These are phyloP conservation scores for Metschnikowia orientalis DNA, from an alignment of 805 yeast genomes.

Conservation along the genomic window DNA sequence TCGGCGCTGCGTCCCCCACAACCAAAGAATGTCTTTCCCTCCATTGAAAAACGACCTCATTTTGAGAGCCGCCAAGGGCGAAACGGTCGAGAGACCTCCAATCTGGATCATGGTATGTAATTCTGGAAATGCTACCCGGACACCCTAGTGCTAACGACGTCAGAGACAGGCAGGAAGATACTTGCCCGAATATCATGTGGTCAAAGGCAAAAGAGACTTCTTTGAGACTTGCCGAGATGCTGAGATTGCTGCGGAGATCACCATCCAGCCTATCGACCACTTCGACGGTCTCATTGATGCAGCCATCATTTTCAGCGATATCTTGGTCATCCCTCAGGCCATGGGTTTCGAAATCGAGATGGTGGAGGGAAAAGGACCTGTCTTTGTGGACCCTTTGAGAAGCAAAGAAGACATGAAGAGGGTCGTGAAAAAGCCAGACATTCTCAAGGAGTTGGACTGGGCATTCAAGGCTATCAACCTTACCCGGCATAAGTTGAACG, in stretches of 20 bases:
- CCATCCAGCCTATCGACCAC: slow-evolving; percentile 92
- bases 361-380: slow-evolving; percentile 94
- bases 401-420: slow-evolving; percentile 60
- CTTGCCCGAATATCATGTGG: slow-evolving; percentile 86
- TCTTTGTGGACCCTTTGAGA: slow-evolving; percentile 84
- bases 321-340: slow-evolving; percentile 94
- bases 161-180: slow-evolving; percentile 95
- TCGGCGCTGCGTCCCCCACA: too few species aligned
- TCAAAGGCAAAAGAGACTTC: slow-evolving; percentile 79
- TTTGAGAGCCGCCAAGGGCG: slow-evolving; percentile 86
- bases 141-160: slow-evolving; percentile 11
- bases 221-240: slow-evolving; percentile 95
- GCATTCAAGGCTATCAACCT: slow-evolving; percentile 89
- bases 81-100: slow-evolving; percentile 93
- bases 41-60: slow-evolving; percentile 84
- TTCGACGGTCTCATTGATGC: slow-evolving; percentile 90
- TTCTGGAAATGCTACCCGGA: too few species aligned
- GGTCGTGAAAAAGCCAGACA: slow-evolving; percentile 61
- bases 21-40: slow-evolving; percentile 46
- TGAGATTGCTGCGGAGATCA: slow-evolving; percentile 87
- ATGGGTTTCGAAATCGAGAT: slow-evolving; percentile 94
- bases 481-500: slow-evolving; percentile 80
- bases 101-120: slow-evolving; percentile 83
- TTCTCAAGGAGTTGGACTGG: slow-evolving; percentile 80
- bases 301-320: slow-evolving; percentile 94